Evolutionary conservation across 2,329 filamentous ascomycete genomes (phyloP), one percentile per base, ranked within the genome.

Genomic region (Microsporum canis): DNA sequence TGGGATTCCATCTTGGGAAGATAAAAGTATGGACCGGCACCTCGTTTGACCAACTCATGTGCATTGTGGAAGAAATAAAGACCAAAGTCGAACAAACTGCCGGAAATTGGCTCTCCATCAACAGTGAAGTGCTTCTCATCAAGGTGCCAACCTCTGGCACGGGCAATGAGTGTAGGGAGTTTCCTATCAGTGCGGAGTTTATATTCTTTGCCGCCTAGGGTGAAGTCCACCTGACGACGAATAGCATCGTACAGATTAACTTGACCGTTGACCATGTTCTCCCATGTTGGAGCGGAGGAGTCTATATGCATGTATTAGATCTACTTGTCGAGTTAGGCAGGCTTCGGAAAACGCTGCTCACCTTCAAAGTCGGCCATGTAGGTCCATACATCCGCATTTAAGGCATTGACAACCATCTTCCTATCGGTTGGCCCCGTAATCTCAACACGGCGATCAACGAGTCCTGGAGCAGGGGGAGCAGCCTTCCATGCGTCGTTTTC

Each of bases 331-430:
- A 56, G 39, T 17, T 41, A 31, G 10, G 34, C 27, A 34, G 1
- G 36, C n/a, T 5, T 43, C 39, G 39, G 39, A 14, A n/a, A 10
- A 23, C n/a, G n/a, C 23, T 29, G 74, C 82, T 70, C 75, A 94
- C 91, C 92, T 78, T 99, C 94, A 68, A 99, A 95, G 77, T 99
- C 94, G 56, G 94, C 94, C 94, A 99, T 99, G 72, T 97, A 99
- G 61, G 92, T 97, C 88, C 89, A 97, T 29, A 97, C 94, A 71
- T 97, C 84, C 53, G 92, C 87, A 76, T 97, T 99, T 73, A 97
- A 73, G 7, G 94, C 94, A 75, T 99, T 99, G 65, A 97, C 89
- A 56, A 97, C 91, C 94, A 99, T 99, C 83, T 97, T 99, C 68
- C 94, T 84, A 77, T 97, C 94, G 5, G 91, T 96, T 0, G 94